phyloP scores from a whole-genome alignment of 495 filamentous ascomycete genomes.

The Chaetomidium leptoderma region DNA sequence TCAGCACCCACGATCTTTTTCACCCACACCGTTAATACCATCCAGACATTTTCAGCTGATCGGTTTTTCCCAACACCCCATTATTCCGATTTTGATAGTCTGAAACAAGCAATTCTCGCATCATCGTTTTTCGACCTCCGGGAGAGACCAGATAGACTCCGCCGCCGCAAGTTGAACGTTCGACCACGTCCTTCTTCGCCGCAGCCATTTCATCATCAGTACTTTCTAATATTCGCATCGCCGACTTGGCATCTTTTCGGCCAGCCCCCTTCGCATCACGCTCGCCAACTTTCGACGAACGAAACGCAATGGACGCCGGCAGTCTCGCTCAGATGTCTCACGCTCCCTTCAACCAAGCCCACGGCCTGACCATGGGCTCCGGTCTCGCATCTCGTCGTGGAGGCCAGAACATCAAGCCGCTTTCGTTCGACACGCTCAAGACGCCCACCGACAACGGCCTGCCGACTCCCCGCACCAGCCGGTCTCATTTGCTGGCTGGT shows the following conservation, averaged over 20 bases:
- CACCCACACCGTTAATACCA: constrained; percentile 26
- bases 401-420: constrained; percentile 78
- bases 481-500: constrained; percentile 89
- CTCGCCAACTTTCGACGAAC: constrained; percentile 9
- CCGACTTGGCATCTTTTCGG: background rate
- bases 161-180: constrained; percentile 28
- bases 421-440: constrained; percentile 66
- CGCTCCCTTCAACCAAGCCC: constrained; percentile 65
- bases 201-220: constrained; percentile 22
- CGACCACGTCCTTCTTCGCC: constrained; percentile 32
- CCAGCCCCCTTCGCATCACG: background rate
- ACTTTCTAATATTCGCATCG: constrained; percentile 28
- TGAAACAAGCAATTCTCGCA: constrained; percentile 19
- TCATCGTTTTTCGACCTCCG: constrained; percentile 30
- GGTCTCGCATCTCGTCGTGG: constrained; percentile 77
- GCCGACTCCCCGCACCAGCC: constrained; percentile 86
- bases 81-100: constrained; percentile 20
- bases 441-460: constrained; percentile 48
- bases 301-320: constrained; percentile 85
- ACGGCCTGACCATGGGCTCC: constrained; percentile 70
- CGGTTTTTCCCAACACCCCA: constrained; percentile 9
- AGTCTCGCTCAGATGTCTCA: constrained; percentile 99
- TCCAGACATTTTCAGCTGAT: constrained; percentile 1
- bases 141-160: constrained; percentile 32
- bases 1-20: constrained; percentile 32